Evolutionary conservation across 441 rosid species (phyloP).

Genomic region (Mallotus japonicus): DNA sequence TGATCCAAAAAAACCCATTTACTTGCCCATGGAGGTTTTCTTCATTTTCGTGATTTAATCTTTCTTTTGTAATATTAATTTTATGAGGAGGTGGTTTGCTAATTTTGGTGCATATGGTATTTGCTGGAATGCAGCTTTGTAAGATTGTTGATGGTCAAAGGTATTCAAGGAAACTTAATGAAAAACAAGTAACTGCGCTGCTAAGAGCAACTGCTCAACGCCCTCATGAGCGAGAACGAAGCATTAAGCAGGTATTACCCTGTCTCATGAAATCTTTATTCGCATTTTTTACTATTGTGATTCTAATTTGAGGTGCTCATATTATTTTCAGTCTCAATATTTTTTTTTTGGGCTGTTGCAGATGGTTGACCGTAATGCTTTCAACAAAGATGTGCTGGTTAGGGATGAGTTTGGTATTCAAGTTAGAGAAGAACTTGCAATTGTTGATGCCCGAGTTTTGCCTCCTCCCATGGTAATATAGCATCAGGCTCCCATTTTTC

Average conservation of each 20-base stretch:
- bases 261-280: not conserved
- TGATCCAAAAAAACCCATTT: slow-evolving; percentile 52
- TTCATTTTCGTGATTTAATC: not conserved
- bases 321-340: not conserved
- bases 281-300: not conserved
- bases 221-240: slow-evolving; percentile 37
- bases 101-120: not conserved
- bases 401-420: slow-evolving; percentile 56
- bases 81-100: not conserved
- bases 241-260: slow-evolving; percentile 33
- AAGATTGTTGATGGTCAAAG: slow-evolving; percentile 58
- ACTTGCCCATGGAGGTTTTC: slow-evolving; percentile 82
- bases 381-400: slow-evolving; percentile 21
- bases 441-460: slow-evolving; percentile 60
- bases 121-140: slow-evolving; percentile 46
- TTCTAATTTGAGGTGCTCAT: not conserved
- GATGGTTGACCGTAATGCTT: slow-evolving; percentile 37
- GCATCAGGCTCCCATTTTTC: not conserved
- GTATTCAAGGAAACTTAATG: slow-evolving; percentile 59
- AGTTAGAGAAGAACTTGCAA: slow-evolving; percentile 36
- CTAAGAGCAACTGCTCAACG: slow-evolving; percentile 73
- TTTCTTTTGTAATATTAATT: not conserved
- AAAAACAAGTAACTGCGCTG: slow-evolving; percentile 53
- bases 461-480: slow-evolving; percentile 57
- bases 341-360: slow-evolving; percentile 17